These are phyloP conservation scores for Ricinus communis DNA, from an alignment of 345 rosid genomes.

Conservation along the genomic window DNA sequence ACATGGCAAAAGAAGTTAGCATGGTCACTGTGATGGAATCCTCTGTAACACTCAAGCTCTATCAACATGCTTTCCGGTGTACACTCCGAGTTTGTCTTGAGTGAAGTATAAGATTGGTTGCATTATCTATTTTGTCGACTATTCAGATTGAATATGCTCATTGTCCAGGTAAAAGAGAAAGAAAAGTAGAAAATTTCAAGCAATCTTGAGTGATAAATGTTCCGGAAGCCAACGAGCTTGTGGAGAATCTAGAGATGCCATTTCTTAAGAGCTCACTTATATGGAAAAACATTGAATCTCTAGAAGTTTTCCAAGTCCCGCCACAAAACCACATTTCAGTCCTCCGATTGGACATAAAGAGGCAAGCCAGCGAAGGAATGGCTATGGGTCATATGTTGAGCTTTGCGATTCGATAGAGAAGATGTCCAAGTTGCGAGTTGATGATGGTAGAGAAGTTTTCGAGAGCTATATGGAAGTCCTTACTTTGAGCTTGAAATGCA, in stretches of 20 bases:
- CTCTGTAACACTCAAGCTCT: conserved; percentile 12
- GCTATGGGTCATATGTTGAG: conserved; percentile 41
- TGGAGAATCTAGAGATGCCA: conserved; percentile 5
- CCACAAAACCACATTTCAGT: conserved; percentile 43
- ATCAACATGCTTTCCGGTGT: conserved; percentile 10
- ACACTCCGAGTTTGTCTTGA: too few species aligned
- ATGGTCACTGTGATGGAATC: background rate
- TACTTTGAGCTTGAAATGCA: conserved; percentile 23
- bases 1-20: background rate
- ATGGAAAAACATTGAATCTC: conserved; percentile 28
- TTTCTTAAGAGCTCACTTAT: conserved; percentile 24
- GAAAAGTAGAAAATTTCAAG: background rate
- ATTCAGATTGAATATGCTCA: background rate
- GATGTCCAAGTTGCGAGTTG: conserved; percentile 23
- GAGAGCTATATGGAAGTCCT: conserved; percentile 25
- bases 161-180: too few species aligned
- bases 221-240: background rate
- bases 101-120: background rate
- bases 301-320: conserved; percentile 29
- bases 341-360: conserved; percentile 24
- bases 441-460: conserved; percentile 11
- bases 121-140: background rate
- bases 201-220: background rate
- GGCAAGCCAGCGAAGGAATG: conserved; percentile 35
- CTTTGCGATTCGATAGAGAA: conserved; percentile 26